Evolutionary conservation across 495 filamentous ascomycete genomes (phyloP), one percentile per base, ranked within the genome.

Genomic region (Aspergillus campestris): DNA sequence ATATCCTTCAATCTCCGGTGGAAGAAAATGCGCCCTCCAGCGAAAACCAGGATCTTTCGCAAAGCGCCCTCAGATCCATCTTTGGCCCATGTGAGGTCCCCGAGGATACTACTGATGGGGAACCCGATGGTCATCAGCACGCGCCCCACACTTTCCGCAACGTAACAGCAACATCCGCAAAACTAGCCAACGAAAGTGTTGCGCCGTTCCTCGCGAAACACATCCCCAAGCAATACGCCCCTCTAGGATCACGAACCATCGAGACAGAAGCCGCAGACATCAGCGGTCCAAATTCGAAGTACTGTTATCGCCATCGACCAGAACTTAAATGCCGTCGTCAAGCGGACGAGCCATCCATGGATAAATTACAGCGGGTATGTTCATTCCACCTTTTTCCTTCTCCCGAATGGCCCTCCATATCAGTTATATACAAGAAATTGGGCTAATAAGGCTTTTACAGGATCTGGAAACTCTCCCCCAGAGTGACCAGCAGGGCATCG

Each of bases 301-400:
- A 87, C 68, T 99, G 92, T 64, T 97, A 99, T 64, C 81, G 92
- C 29, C 92, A 99, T 61, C 77, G 86, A 36, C 94, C 92, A 14
- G 94, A 97, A 58, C 79, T 91, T 28, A 95, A 95, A 68, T 99
- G 92, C 64, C 70, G 87, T 42, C 77, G 90, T 43, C 88, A 92
- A 45, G 89, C 87, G 32, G 87, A 97, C 67, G 92, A 97, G 62
- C 82, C 86, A 31, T 89, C 90, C 33, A 97, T 96, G 94, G 86
- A 89, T 53, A 83, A 88, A 65, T 73, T 99, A 45, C 92, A 97
- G 58, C 79, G 78, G 57, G 86, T 89, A 75, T 27, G 18, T 18
- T 5, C 31, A 7, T 30, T 34, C 7, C 18, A 13, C 5, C 12
- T n/a, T 34, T 33, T 38, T 43, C 32, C 33, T 46, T 42, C 45